Conservation (phyloP, 1,284 basidiomycete genomes). For the Cronartium quercuum region DNA sequence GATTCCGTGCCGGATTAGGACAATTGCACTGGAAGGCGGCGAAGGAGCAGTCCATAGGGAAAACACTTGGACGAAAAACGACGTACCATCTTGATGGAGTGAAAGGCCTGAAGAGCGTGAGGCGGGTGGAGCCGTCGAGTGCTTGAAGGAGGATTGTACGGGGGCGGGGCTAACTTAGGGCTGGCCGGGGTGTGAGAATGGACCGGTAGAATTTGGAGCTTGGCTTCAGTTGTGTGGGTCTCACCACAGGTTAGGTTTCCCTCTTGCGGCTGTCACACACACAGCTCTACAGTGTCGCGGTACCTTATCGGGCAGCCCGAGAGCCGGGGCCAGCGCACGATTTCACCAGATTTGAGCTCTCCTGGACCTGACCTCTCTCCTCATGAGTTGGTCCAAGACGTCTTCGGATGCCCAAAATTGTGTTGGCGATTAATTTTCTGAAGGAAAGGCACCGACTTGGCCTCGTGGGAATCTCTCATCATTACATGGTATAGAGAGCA, state of each 20-base stretch:
- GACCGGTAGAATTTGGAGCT: not conserved
- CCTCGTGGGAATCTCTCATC: not conserved
- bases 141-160: not conserved
- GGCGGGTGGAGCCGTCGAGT: not conserved
- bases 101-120: not conserved
- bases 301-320: not conserved
- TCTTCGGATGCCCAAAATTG: not conserved
- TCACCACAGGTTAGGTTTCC: not conserved
- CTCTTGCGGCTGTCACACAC: not conserved
- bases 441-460: not conserved
- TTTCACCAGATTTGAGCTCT: not conserved
- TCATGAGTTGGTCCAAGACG: not conserved
- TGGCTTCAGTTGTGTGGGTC: not conserved
- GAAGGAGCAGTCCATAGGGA: not conserved
- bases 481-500: too few species aligned
- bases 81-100: constrained; percentile 1
- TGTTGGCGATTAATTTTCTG: not conserved
- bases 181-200: not conserved
- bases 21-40: not conserved
- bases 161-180: not conserved
- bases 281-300: not conserved
- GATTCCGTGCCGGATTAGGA: not conserved
- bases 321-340: not conserved
- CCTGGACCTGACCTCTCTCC: not conserved
- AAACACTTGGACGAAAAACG: not conserved